Evolutionary conservation across 2,329 filamentous ascomycete species (phyloP).

Genomic region (Fusarium drepaniforme): DNA sequence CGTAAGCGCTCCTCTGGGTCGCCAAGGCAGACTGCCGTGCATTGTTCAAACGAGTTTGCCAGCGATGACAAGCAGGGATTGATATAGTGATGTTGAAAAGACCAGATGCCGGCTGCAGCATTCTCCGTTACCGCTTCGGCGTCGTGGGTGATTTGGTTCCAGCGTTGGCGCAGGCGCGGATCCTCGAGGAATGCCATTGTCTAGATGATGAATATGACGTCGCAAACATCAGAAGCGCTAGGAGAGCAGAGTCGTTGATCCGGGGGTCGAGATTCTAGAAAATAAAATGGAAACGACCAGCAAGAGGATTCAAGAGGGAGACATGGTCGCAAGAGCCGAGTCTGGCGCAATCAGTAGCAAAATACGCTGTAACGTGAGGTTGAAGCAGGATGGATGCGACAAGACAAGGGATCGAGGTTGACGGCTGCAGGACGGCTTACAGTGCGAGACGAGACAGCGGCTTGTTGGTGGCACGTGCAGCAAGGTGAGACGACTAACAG

Average conservation of each 20-base stretch:
- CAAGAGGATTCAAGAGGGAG: constrained; percentile 14
- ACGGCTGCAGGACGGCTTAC: constrained; percentile 22
- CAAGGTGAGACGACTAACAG: constrained; percentile 39
- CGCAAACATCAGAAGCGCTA: constrained; percentile 36
- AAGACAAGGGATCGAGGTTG: constrained; percentile 32
- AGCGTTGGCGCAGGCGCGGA: constrained; percentile 90
- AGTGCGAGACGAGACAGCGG: constrained; percentile 14
- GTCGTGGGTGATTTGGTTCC: constrained; percentile 93
- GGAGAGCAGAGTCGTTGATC: constrained; percentile 10
- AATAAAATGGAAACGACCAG: neutral
- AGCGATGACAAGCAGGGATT: constrained; percentile 82
- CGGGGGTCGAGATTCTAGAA: neutral
- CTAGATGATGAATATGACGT: constrained; percentile 46
- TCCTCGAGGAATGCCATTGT: constrained; percentile 77
- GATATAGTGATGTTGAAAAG: constrained; percentile 88
- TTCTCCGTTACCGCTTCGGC: constrained; percentile 91
- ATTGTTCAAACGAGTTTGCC: constrained; percentile 76
- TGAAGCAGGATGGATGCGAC: constrained; percentile 22
- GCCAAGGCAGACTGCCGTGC: constrained; percentile 77
- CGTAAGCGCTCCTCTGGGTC: constrained; percentile 80
- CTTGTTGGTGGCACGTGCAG: constrained; percentile 43
- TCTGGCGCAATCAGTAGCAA: constrained; percentile 23
- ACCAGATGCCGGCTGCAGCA: constrained; percentile 91
- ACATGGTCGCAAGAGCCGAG: constrained; percentile 32
- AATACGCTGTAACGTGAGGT: constrained; percentile 25